These are phyloP conservation scores for Lachancea sp. DNA, from an alignment of 805 yeast genomes.

Conservation along the genomic window DNA sequence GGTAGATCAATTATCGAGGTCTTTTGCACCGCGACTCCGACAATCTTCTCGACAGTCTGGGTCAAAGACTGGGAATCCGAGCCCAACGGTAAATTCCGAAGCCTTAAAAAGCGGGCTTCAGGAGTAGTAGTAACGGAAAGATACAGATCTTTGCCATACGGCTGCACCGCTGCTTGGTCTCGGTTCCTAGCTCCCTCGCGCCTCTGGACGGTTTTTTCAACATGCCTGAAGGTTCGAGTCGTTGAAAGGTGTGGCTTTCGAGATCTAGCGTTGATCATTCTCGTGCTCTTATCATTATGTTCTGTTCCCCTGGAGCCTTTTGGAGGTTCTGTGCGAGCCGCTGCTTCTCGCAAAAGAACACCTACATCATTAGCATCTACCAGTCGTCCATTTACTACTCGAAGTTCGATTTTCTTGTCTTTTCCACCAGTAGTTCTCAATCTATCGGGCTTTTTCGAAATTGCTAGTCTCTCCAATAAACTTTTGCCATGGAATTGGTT, in stretches of 20 bases:
- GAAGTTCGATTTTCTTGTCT: conserved; percentile 12
- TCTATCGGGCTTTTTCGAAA: background rate
- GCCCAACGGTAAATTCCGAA: conserved; percentile 27
- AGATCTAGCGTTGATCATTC: background rate
- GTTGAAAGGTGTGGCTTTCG: background rate
- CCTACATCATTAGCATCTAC: conserved; percentile 26
- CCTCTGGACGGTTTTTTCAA: conserved; percentile 1
- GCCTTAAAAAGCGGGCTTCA: conserved; percentile 15
- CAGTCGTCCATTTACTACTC: conserved; percentile 26
- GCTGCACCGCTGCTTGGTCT: conserved; percentile 4
- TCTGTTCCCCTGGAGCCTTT: background rate
- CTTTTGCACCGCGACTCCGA: conserved; percentile 16
- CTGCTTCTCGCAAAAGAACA: conserved; percentile 18
- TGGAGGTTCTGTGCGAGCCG: conserved; percentile 4
- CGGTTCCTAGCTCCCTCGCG: conserved; percentile 2
- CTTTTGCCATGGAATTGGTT: conserved; percentile 2
- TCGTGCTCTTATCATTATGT: background rate
- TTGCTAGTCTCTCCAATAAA: conserved; percentile 1
- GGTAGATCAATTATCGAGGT: conserved; percentile 33
- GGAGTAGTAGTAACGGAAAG: conserved; percentile 18
- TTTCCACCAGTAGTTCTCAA: background rate
- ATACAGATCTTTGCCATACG: conserved; percentile 16
- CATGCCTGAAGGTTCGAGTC: background rate
- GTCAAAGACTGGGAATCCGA: conserved; percentile 23
- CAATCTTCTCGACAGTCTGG: conserved; percentile 19